Evolutionary conservation across 2,329 filamentous ascomycete species (phyloP), one percentile per base, ranked within the genome.

Genomic region (Arachnopeziza araneosa): DNA sequence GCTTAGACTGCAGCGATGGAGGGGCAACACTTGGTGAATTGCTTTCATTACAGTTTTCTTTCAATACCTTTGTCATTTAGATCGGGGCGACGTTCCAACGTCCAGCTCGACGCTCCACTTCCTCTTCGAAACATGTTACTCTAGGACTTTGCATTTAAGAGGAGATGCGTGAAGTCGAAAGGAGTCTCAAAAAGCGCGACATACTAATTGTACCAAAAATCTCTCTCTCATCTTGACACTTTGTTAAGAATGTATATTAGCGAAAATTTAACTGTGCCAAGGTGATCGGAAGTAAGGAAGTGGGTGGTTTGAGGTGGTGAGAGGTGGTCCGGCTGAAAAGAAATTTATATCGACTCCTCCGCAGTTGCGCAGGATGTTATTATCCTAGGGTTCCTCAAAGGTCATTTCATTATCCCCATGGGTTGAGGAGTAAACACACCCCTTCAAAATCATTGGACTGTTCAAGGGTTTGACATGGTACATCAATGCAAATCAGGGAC

Each of bases 121-220:
- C n/a, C n/a, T n/a, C n/a, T n/a, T n/a, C n/a, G n/a, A n/a, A n/a
- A n/a, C n/a, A n/a, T n/a, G n/a, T n/a, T n/a, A n/a, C n/a, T n/a
- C n/a, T n/a, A n/a, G n/a, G n/a, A n/a, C n/a, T n/a, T n/a, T n/a
- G n/a, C n/a, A n/a, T n/a, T n/a, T n/a, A n/a, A n/a, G n/a, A n/a
- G 36, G 36, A 44, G 12, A 44, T 50, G 48, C 56, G 48, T n/a
- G n/a, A n/a, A n/a, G n/a, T 57, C 53, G 56, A 57, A 57, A 57
- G 50, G 23, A 53, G 50, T 53, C 30, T 57, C 50, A 49, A 32
- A 57, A n/a, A 44, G 22, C 10, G 24, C 52, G 50, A 55, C n/a
- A n/a, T n/a, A n/a, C n/a, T n/a, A n/a, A n/a, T n/a, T n/a, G n/a
- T n/a, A n/a, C n/a, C n/a, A n/a, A n/a, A n/a, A n/a, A 44, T 17